A percentile compares a stretch with the other conserved stretches of the same genome.
phyloP scores from a whole-genome alignment of 371 early-diverging fungal species.

The Dinochytrium kinnereticum region DNA sequence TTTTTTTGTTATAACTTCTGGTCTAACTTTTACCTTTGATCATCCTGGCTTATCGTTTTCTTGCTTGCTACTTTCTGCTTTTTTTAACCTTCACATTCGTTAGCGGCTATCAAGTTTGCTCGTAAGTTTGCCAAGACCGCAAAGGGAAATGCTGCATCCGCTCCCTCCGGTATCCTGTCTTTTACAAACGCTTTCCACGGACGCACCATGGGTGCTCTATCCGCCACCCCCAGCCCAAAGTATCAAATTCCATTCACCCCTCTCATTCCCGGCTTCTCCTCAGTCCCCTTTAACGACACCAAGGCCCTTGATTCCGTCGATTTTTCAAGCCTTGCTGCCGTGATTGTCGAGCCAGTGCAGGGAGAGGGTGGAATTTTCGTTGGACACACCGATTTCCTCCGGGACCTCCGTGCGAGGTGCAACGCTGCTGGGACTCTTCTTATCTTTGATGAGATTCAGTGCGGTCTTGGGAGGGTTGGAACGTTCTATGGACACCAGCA shows the following conservation, averaged over 20 bases:
- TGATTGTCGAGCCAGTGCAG: slow-evolving; percentile 95
- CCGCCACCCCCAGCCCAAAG: slow-evolving; percentile 87
- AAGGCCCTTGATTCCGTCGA: slow-evolving; percentile 67
- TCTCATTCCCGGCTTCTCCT: slow-evolving; percentile 82
- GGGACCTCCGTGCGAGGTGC: slow-evolving; percentile 76
- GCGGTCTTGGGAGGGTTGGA: slow-evolving; percentile 93
- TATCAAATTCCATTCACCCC: slow-evolving; percentile 93
- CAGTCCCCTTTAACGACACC: slow-evolving; percentile 74
- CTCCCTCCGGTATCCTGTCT: slow-evolving; percentile 66
- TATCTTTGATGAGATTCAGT: slow-evolving; percentile 97
- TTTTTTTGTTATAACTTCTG: neutral
- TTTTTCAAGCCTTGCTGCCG: slow-evolving; percentile 68
- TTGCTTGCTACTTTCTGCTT: neutral
- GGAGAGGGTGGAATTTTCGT: slow-evolving; percentile 92
- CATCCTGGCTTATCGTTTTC: neutral
- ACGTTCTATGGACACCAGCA: slow-evolving; percentile 86
- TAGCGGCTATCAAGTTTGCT: slow-evolving; percentile 88
- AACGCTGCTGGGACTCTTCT: slow-evolving; percentile 81
- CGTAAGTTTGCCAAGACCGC: slow-evolving; percentile 80
- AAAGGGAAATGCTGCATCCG: slow-evolving; percentile 50
- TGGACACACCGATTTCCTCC: slow-evolving; percentile 74
- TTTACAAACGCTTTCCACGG: slow-evolving; percentile 94
- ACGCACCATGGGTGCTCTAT: slow-evolving; percentile 90
- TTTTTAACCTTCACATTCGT: neutral
- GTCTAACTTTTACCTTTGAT: neutral